phyloP scores from a whole-genome alignment of 176 grass and related monocot genomes.

The Raddia guianensis region DNA sequence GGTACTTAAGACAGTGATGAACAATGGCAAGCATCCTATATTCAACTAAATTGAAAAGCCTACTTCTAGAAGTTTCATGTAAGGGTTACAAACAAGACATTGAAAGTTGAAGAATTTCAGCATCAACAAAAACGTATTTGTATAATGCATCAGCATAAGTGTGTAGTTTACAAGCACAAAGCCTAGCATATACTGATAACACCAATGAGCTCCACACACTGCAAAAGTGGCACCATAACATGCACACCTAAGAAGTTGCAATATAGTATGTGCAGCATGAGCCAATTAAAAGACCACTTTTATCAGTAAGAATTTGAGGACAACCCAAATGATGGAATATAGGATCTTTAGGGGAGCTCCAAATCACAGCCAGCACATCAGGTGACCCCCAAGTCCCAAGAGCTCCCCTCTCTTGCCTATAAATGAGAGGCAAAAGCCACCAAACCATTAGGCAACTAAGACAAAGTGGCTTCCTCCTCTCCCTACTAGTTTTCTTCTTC shows the following conservation, averaged over 20 bases:
- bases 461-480: conserved; percentile 35
- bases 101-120: background rate
- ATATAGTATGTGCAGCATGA: conserved; percentile 45
- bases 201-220: conserved; percentile 5
- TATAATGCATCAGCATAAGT: conserved; percentile 4
- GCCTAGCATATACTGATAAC: conserved; percentile 20
- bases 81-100: background rate
- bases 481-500: conserved; percentile 33
- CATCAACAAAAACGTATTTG: conserved; percentile 3
- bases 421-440: conserved; percentile 77
- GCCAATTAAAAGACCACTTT: conserved; percentile 46
- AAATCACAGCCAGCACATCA: conserved; percentile 51
- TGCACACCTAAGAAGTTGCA: conserved; percentile 42
- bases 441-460: conserved; percentile 49
- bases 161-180: conserved; percentile 25
- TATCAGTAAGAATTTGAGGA: conserved; percentile 46
- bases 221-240: conserved; percentile 33
- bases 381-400: conserved; percentile 40
- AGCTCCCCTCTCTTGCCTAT: conserved; percentile 56
- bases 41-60: background rate
- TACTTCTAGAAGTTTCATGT: background rate
- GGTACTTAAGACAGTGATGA: background rate
- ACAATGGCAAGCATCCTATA: background rate
- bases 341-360: conserved; percentile 43
- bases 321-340: conserved; percentile 44